Base-by-base conservation (phyloP, 345 rosid genomes). In the Hevea brasiliensis region DNA sequence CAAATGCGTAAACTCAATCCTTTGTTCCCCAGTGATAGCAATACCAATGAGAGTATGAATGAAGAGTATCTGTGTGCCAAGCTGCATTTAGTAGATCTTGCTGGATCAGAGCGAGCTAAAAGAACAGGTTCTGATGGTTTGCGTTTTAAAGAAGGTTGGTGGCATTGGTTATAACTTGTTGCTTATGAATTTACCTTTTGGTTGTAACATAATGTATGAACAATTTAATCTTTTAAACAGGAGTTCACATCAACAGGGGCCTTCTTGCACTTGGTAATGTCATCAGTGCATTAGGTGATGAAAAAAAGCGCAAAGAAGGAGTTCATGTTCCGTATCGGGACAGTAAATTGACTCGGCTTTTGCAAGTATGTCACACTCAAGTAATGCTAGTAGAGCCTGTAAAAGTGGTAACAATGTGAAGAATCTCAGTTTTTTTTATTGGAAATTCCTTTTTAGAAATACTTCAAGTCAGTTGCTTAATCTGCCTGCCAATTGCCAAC, bases 221-320 rank as follows among this genome's bases (percentile, higher is more conserved):
- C 71, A 47, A 68, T 79, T 78, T 65, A 59, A 41, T 80, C 42
- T 65, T 77, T 72, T 71, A 59, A 71, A 70, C 83, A 95, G 99
- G 99, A 70, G 93, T 95, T 74, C 99, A 95, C 86, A 95, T 95
- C 75, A 95, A 95, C 66, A 91, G 84, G 84, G 99, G 99, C 60
- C 98, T 95, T 70, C 97, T 95, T 79, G 99, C 99, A 37, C 99
- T 95, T 73, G 99, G 99, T 72, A 95, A 95, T 77, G 99, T 95
- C 63, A 95, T 95, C 72, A 95, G 99, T 71, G 99, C 99, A 37
- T 96, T 95, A 10, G 99, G 99, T 61, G 99, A 95, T 65, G 99
- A 95, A 79, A 95, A 91, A 86, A 95, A 89, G 77, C 97, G 99
- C 32, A 95, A 91, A 87, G 98, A 95, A 67, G 89, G 97, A 45